Evolutionary conservation across 2,329 filamentous ascomycete species (phyloP), one percentile per base, ranked within the genome.

Genomic region (Aspergillus glaucus): DNA sequence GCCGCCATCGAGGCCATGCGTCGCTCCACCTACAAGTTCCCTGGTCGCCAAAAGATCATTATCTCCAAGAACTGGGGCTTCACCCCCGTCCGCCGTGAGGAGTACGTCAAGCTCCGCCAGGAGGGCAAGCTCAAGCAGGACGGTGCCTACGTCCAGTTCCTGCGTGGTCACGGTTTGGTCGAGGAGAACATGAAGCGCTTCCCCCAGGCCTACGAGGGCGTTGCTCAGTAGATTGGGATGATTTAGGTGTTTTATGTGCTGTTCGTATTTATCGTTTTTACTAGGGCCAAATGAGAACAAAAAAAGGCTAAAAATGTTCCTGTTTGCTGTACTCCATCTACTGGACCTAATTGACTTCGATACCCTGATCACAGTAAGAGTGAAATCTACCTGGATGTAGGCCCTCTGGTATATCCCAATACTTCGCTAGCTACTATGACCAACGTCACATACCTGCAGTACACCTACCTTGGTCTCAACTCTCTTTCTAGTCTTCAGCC

Each of bases 11-110:
- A 98, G 86, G 93, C 93, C 72, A 88, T 98, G 75, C 92, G 94
- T 75, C 90, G 93, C 76, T 94, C 90, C 62, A 93, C 96, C 86
- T 96, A 97, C 89, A 98, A 97, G 87, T 98, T 98, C 88, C 93
- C 93, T 64, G 93, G 93, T 77, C 92, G 93, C 79, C 93, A 98
- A 85, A 98, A 98, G 90, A 97, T 98, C 81, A 96, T 98, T 71
- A 86, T 97, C 79, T 94, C 88, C 82, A 98, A 97, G 90, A 98
- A 98, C 86, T 98, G 93, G 93, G 93, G 93, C 66, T 98, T 98
- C 88, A 98, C 93, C 57, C 91, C 91, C 72, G 88, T 98, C 68
- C 87, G 89, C 70, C 91, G 93, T 67, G 93, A 97, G 66, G 93
- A 98, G 77, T 98, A 97, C 81, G 80, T 95, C 72, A 84, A 90